Evolutionary conservation across 2,329 filamentous ascomycete species (phyloP), one percentile per base, ranked within the genome.

Genomic region (Bipolaris oryzae): DNA sequence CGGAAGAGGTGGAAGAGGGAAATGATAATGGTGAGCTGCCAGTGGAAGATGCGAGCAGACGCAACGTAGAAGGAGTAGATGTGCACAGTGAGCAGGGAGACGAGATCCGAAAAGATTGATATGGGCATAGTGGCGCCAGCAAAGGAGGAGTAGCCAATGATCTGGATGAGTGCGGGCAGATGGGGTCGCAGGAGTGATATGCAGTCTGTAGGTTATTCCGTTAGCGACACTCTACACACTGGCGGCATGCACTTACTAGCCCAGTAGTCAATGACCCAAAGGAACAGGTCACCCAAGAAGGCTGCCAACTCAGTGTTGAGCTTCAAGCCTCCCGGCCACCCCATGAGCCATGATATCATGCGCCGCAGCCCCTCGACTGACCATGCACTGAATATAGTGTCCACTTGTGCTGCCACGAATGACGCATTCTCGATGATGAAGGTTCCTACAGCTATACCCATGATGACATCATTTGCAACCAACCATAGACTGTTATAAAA

Each of bases 241-340:
- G 13, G 25, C 9, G 13, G 2, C 2, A 10, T 31, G 13, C 6
- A 63, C 85, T 74, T 80, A 91, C 90, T 89, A 55, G 91, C 90
- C 95, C 95, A 99, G 73, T 97, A 96, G 64, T 97, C 93, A 63
- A 99, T 98, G 45, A 99, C 95, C 95, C 95, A 99, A 2, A 98
- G 81, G 72, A 99, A 99, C 3, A 99, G 80, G 70, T 98, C 94
- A 61, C 95, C 95, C 11, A 99, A 84, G 68, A 99, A 99, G n/a
- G 86, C 85, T 2, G 93, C 95, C 37, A 99, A 82, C 76, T 99
- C 94, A 52, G 87, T 93, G 74, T 99, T 99, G 35, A 99, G 84
- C 77, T 99, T 99, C 63, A 99, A 79, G 33, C 95, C 95, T 45
- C 92, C 95, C 2, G 65, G 65, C 87, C 90, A 96, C 53, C 90